Evolutionary conservation across 2,329 filamentous ascomycete species (phyloP), one percentile per base, ranked within the genome.

Genomic region (Stemphylium vesicarium): DNA sequence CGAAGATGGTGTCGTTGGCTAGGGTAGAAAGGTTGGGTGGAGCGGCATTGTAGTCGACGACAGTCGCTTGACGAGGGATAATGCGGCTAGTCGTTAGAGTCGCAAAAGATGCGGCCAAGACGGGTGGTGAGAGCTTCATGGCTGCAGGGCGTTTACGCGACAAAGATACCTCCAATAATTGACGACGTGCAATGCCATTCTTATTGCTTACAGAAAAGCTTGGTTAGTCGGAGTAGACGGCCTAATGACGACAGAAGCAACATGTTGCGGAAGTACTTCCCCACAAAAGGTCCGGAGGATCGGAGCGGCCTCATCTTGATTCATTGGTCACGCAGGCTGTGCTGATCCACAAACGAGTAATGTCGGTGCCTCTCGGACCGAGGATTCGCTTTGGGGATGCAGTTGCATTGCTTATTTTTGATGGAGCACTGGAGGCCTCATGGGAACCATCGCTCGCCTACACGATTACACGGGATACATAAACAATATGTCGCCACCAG

Each of bases 401-500:
- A 22, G 50, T 29, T 20, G 43, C 36, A 26, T 47, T 40, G 50
- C 41, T 44, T 15, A 7, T 44, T 24, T 26, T 11, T 8, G 15
- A 26, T 10, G 10, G 20, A 22, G 18, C 7, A 40, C 13, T 26
- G 18, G 36, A 22, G 24, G 45, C 38, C 18, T 42, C 31, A 35
- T 35, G 35, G 3, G 13, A 44, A 35, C 4, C 15, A 3, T 10
- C 40, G 45, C 45, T 36, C 18, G 9, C 18, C 31, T 29, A 11
- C 20, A 42, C 44, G 41, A 29, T 35, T 38, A 37, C 33, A 56
- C 60, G 13, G 64, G 59, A 51, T 53, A 62, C 60, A 54, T 72
- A 66, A 76, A 76, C 57, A 77, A 56, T 12, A 76, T 60, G 18
- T 59, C 56, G 0, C 74, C 75, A 2, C 74, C 74, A 37, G 52